These are phyloP conservation scores for Yamadazyma atmosphaerica DNA, from an alignment of 1,139 yeast genomes.

Conservation along the genomic window DNA sequence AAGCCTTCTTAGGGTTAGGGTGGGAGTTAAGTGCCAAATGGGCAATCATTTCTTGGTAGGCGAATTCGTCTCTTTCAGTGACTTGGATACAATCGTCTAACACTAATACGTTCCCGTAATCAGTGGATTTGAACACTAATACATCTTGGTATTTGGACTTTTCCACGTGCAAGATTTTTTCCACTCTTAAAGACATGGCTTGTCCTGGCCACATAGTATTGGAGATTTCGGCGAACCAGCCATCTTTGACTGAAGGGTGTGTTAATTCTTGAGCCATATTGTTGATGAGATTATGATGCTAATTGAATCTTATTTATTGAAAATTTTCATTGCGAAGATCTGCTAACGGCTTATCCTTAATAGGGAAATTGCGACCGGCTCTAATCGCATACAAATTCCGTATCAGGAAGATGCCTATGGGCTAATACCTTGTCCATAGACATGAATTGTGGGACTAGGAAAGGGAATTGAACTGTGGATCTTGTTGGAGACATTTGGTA, in stretches of 20 bases:
- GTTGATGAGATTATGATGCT: neutral
- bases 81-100: slow-evolving; percentile 90
- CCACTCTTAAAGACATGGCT: slow-evolving; percentile 84
- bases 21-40: slow-evolving; percentile 89
- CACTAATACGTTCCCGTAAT: slow-evolving; percentile 88
- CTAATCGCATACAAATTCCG: too few species aligned
- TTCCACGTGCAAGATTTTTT: slow-evolving; percentile 76
- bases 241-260: slow-evolving; percentile 73
- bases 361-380: neutral
- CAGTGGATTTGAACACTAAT: slow-evolving; percentile 80
- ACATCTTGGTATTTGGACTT: slow-evolving; percentile 88
- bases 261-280: slow-evolving; percentile 49
- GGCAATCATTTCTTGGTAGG: slow-evolving; percentile 94
- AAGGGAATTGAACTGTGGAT: too few species aligned
- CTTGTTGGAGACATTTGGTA: too few species aligned
- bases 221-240: slow-evolving; percentile 90
- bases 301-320: neutral
- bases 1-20: slow-evolving; percentile 84
- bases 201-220: slow-evolving; percentile 95
- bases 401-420: too few species aligned
- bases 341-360: neutral
- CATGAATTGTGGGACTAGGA: too few species aligned
- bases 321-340: neutral
- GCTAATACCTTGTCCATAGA: too few species aligned
- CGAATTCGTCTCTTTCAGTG: slow-evolving; percentile 91